Conservation (phyloP, 345 rosid species). For the Mangifera indica region DNA sequence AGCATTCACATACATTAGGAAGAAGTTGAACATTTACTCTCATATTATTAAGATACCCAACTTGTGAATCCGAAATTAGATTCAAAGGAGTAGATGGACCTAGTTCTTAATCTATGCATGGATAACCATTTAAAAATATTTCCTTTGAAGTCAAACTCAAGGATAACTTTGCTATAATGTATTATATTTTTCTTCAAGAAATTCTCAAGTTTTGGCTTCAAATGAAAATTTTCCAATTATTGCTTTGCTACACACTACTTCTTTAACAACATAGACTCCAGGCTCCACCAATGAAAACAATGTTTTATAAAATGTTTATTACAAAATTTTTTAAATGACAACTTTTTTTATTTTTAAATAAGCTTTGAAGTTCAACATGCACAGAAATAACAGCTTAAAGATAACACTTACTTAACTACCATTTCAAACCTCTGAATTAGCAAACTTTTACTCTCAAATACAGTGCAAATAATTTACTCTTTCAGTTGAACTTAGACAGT, state of each 20-base stretch:
- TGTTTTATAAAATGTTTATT: not conserved
- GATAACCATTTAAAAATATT: not conserved
- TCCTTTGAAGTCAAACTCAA: not conserved
- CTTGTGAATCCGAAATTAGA: not conserved
- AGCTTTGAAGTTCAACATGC: not conserved
- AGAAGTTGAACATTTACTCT: not conserved
- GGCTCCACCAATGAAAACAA: not conserved
- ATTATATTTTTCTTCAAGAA: not conserved
- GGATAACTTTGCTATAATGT: not conserved
- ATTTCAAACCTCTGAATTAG: not conserved
- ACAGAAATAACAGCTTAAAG: not conserved
- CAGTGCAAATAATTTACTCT: not conserved
- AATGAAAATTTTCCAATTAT: not conserved
- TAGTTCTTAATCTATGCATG: not conserved
- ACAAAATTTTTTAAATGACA: not conserved
- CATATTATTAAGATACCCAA: not conserved
- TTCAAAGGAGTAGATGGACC: not conserved
- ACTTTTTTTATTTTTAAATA: too few relatives aligned
- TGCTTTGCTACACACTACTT: not conserved
- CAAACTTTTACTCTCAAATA: not conserved
- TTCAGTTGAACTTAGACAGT: not conserved
- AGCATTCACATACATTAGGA: not conserved
- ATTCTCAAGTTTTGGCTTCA: not conserved
- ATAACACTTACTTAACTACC: not conserved
- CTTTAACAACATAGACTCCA: not conserved